Evolutionary conservation across 2,329 filamentous ascomycete genomes (phyloP), one percentile per base, ranked within the genome.

Genomic region (Pseudonectria foliicola): DNA sequence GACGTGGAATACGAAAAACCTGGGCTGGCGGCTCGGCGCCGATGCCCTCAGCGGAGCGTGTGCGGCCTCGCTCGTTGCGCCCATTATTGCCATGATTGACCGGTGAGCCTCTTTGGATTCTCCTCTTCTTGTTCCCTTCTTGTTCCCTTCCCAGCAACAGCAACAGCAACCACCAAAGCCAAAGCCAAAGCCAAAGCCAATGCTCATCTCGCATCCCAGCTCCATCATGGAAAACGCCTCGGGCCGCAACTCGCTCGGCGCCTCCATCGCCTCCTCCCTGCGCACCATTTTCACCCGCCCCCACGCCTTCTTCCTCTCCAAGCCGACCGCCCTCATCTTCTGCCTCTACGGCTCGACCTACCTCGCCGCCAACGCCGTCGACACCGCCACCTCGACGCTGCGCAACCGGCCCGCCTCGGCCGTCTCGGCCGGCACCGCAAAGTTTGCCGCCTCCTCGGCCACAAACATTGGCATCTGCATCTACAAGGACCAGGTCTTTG

Each of bases 401-500:
- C 60, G 66, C 31, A 64, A 75, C 52, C 61, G 66, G 12, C 66
- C 78, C 24, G 74, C 83, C 6, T 65, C 68, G 6, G 61, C 67
- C 47, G 80, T 86, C 21, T 89, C 85, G 1, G 71, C 83, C 7
- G 88, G 88, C 37, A 73, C 80, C 0, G 62, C 75, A 42, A 95
- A 95, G 58, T 95, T 96, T 64, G 65, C 78, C 49, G 80, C 84
- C 33, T 90, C 86, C 2, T 84, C 78, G 12, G 64, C 75, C n/a
- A 78, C 88, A 36, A 96, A 95, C 63, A 80, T 95, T 60, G 76
- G 78, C 7, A 71, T 95, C 25, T 87, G 86, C 60, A 77, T 95
- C 30, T 87, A 92, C 72, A 95, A 95, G 61, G 89, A 95, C 64
- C 80, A 81, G 50, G 77, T 82, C 41, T 95, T 90, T 59, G 86